Conservation (phyloP, 2,329 filamentous ascomycete genomes). For the Xylaria sp. region DNA sequence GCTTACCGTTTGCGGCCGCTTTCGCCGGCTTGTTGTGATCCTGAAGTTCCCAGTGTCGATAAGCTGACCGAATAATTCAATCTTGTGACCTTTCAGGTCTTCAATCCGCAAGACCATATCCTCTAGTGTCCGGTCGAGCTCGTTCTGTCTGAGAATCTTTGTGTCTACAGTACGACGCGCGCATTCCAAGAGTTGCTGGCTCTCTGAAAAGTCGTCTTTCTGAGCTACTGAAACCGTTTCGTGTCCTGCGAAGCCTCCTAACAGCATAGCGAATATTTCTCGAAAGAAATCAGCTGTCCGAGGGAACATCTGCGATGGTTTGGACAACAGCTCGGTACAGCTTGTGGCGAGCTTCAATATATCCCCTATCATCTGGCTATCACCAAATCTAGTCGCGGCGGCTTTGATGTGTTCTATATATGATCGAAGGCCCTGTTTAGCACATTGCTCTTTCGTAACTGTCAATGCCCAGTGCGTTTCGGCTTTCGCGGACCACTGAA, state of each 20-base stretch:
- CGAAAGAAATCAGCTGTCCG: slow-evolving; percentile 6
- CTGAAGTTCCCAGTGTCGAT: background rate
- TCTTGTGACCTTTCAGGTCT: background rate
- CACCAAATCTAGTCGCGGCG: background rate
- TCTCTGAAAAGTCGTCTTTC: background rate
- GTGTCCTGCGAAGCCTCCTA: background rate
- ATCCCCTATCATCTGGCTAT: background rate
- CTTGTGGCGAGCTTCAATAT: background rate
- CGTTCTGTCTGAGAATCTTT: background rate
- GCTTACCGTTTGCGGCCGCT: background rate
- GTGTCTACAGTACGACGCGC: background rate
- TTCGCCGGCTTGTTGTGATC: background rate
- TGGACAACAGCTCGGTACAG: slow-evolving; percentile 1
- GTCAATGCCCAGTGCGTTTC: background rate
- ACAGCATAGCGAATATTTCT: background rate
- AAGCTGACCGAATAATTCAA: background rate
- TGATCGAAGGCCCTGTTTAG: background rate
- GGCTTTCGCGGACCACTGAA: background rate
- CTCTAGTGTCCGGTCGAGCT: background rate
- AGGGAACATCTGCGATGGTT: background rate
- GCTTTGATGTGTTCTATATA: background rate
- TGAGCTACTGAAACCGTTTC: background rate
- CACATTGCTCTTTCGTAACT: background rate
- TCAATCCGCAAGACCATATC: background rate
- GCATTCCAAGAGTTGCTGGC: background rate